Evolutionary conservation across 768 basidiomycete species (phyloP).

Genomic region (Suillus americanus): DNA sequence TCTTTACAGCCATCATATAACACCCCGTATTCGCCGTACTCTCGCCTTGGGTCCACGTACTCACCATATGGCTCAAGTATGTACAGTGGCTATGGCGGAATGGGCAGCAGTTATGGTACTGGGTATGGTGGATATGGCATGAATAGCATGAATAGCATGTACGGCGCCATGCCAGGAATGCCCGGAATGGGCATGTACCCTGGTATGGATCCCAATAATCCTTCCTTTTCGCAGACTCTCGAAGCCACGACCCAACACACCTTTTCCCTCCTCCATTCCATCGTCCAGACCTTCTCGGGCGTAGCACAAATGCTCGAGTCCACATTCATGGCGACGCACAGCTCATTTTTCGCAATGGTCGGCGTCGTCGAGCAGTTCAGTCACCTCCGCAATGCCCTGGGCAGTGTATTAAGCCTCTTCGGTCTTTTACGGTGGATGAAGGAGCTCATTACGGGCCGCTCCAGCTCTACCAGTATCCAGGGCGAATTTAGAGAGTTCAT

Average conservation of each 20-base stretch:
- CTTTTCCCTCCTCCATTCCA: conserved; percentile 88
- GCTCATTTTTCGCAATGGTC: conserved; percentile 94
- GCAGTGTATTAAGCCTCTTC: conserved; percentile 91
- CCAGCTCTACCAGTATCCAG: conserved; percentile 42
- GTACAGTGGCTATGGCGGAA: conserved; percentile 44
- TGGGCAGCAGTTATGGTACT: conserved; percentile 34
- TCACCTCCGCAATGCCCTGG: conserved; percentile 87
- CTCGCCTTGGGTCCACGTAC: conserved; percentile 36
- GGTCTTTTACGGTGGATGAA: conserved; percentile 86
- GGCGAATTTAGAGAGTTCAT: conserved; percentile 79
- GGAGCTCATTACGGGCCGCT: conserved; percentile 52
- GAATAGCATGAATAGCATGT: conserved; percentile 53
- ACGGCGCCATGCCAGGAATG: conserved; percentile 35
- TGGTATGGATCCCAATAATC: conserved; percentile 49
- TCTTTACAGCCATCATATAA: conserved; percentile 42
- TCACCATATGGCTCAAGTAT: conserved; percentile 32
- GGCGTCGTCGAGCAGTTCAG: conserved; percentile 95
- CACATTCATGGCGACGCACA: conserved; percentile 97
- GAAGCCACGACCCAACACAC: conserved; percentile 90
- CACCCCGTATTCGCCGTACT: conserved; percentile 47
- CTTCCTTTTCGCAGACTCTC: conserved; percentile 81
- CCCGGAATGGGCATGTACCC: conserved; percentile 37
- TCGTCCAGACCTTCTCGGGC: conserved; percentile 93
- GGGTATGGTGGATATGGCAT: conserved; percentile 48
- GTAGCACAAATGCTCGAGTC: conserved; percentile 97